phyloP scores from a whole-genome alignment of 306 rosid genomes.

The Begonia masoniana region DNA sequence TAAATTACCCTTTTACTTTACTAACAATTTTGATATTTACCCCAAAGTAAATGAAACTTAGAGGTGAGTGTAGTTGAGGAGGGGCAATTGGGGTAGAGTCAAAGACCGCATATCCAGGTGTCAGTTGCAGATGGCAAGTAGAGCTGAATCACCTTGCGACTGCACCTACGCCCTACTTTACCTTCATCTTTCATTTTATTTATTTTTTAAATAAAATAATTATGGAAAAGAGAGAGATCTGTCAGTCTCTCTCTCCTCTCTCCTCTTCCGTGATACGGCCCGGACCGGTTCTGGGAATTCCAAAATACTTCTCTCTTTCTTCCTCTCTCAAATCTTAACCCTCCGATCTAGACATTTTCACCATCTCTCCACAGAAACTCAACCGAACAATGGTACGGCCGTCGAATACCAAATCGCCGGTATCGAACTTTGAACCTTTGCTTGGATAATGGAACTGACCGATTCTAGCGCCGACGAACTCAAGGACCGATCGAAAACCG shows the following conservation, averaged over 20 bases:
- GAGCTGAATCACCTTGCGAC: not conserved
- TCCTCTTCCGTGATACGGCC: slow-evolving; percentile 32
- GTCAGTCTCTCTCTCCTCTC: not conserved
- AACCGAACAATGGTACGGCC: slow-evolving; percentile 46
- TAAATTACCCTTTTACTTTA: no score
- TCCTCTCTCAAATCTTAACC: slow-evolving; percentile 36
- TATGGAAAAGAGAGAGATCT: not conserved
- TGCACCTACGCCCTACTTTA: not conserved
- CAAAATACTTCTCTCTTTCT: slow-evolving; percentile 29
- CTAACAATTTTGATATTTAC: no score
- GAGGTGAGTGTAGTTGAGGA: no score
- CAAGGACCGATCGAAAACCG: slow-evolving; percentile 15
- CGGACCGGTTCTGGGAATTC: slow-evolving; percentile 21
- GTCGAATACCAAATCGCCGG: slow-evolving; percentile 24
- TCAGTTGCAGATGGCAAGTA: not conserved
- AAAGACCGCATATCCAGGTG: not conserved
- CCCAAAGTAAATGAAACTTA: no score
- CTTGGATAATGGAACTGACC: slow-evolving; percentile 80
- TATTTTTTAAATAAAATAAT: not conserved
- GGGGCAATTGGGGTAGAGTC: no score
- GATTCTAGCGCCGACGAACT: slow-evolving; percentile 53
- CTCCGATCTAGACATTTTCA: slow-evolving; percentile 32
- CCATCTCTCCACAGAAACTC: slow-evolving; percentile 12
- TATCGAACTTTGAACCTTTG: slow-evolving; percentile 21
- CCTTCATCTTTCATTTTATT: not conserved